phyloP scores from a whole-genome alignment of 345 rosid species.

The Citrus sinensis region DVS_A1.0 CM039168.1:8686501-8687000 shows the following conservation, averaged over 20 bases:
- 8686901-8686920: conserved; percentile 18
- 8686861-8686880: conserved; percentile 21
- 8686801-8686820: conserved; percentile 26
- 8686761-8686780: conserved; percentile 27
- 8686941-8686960: conserved; percentile 17
- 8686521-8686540: conserved; percentile 20
- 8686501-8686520: conserved; percentile 18
- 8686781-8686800: conserved; percentile 24
- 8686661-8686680: conserved; percentile 19
- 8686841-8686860: conserved; percentile 10
- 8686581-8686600: conserved; percentile 18
- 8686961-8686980: conserved; percentile 15
- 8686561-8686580: conserved; percentile 18
- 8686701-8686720: conserved; percentile 20
- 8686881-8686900: conserved; percentile 25
- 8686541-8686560: conserved; percentile 20
- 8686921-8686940: conserved; percentile 16
- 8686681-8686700: conserved; percentile 16
- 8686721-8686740: conserved; percentile 29
- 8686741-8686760: conserved; percentile 28
- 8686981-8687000: conserved; percentile 18
- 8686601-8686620: conserved; percentile 13
- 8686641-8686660: neutral
- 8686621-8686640: conserved; percentile 17
- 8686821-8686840: conserved; percentile 16